These are phyloP conservation scores for Agarophyton chilense DNA, from an alignment of 23 red algal genomes.

Conservation along the genomic window DNA sequence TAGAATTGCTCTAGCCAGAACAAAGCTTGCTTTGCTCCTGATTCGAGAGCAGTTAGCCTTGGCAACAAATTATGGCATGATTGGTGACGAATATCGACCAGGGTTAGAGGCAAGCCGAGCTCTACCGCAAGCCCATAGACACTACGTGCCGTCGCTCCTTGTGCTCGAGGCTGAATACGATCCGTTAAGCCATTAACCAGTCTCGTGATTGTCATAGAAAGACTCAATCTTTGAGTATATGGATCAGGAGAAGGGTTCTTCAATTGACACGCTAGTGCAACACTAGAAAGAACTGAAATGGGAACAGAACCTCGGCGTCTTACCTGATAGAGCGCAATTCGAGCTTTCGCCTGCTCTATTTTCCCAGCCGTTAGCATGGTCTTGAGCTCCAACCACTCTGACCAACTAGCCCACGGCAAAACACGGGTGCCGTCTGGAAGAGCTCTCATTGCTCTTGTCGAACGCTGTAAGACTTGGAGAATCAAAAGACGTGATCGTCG, in stretches of 20 bases:
- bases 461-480: background rate
- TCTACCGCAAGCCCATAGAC: slow-evolving; percentile 29
- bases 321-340: slow-evolving; percentile 25
- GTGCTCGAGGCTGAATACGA: slow-evolving; percentile 43
- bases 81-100: slow-evolving; percentile 70
- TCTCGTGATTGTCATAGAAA: slow-evolving; percentile 60
- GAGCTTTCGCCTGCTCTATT: background rate
- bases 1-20: slow-evolving; percentile 60
- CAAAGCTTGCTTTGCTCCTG: slow-evolving; percentile 41
- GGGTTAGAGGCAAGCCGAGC: slow-evolving; percentile 32
- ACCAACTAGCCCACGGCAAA: slow-evolving; percentile 62
- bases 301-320: slow-evolving; percentile 47
- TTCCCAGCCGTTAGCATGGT: slow-evolving; percentile 13
- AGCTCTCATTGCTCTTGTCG: background rate
- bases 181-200: slow-evolving; percentile 71
- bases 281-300: slow-evolving; percentile 28
- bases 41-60: slow-evolving; percentile 28
- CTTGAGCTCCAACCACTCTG: slow-evolving; percentile 56
- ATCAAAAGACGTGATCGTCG: background rate
- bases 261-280: slow-evolving; percentile 34
- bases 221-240: slow-evolving; percentile 28
- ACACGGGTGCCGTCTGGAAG: slow-evolving; percentile 39
- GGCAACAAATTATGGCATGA: slow-evolving; percentile 54
- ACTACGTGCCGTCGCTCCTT: slow-evolving; percentile 18
- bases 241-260: slow-evolving; percentile 37